Evolutionary conservation across 179 eudicot species (phyloP).

Genomic region (Heliamphora pulchella): DNA sequence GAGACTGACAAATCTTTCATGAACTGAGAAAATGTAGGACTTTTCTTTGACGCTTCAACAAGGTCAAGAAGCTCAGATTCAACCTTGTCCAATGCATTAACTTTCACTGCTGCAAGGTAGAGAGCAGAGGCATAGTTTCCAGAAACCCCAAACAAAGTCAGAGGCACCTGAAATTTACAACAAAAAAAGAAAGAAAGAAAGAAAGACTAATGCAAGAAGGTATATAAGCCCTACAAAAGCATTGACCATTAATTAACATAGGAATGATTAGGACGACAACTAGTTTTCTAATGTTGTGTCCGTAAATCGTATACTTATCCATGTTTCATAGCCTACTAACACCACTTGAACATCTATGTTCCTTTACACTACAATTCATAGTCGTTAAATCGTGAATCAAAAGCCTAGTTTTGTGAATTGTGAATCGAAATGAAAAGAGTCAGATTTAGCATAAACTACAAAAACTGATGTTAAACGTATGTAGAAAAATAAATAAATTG

Average conservation of each 20-base stretch:
- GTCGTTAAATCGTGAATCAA: too few species aligned
- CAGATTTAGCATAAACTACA: too few species aligned
- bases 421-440: too few species aligned
- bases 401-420: too few species aligned
- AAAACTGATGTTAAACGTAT: too few species aligned
- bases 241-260: neutral
- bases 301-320: too few species aligned
- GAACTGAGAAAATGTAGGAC: conserved; percentile 61
- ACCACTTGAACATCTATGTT: too few species aligned
- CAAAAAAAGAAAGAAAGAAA: neutral
- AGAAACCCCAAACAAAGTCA: conserved; percentile 74
- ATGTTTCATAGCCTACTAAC: too few species aligned
- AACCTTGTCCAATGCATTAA: conserved; percentile 63
- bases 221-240: neutral
- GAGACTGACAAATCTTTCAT: conserved; percentile 69
- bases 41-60: conserved; percentile 55
- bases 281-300: too few species aligned
- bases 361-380: too few species aligned
- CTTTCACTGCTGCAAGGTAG: conserved; percentile 65
- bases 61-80: conserved; percentile 68
- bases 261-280: too few species aligned
- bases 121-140: conserved; percentile 92
- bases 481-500: too few species aligned
- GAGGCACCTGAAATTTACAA: conserved; percentile 51
- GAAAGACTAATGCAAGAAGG: neutral